A percentile compares a stretch with the other conserved stretches of the same genome.
Conservation (phyloP, 495 filamentous ascomycete genomes). For the Trichoderma virens region DNA sequence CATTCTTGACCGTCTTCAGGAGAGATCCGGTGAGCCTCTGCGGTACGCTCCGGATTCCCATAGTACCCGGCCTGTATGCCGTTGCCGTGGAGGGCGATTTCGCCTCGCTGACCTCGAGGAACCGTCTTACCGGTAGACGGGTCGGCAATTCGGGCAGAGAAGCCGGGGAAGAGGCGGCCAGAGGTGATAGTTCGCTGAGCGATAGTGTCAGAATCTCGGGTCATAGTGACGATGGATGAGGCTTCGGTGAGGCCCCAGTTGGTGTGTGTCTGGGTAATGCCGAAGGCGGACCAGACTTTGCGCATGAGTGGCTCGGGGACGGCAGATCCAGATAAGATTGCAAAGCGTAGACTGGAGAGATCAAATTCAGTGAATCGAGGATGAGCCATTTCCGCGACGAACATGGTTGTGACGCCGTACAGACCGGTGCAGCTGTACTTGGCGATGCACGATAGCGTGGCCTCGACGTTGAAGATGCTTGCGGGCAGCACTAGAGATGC, state of each 20-base stretch:
- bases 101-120: background rate
- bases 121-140: background rate
- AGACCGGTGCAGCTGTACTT: conserved; percentile 9
- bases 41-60: background rate
- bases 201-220: background rate
- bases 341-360: background rate
- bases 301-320: conserved; percentile 1
- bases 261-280: conserved; percentile 2
- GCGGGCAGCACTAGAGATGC: conserved; percentile 7
- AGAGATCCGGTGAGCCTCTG: background rate
- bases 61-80: conserved; percentile 7
- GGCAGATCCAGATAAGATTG: background rate
- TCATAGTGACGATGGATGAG: conserved; percentile 9
- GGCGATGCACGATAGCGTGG: background rate
- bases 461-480: conserved; percentile 2
- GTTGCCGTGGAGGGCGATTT: conserved; percentile 10
- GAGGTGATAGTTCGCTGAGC: background rate
- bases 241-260: conserved; percentile 9
- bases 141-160: conserved; percentile 4
- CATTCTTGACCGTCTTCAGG: conserved; percentile 43
- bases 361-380: background rate
- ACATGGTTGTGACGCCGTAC: conserved; percentile 13
- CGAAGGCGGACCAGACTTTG: background rate
- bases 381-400: conserved; percentile 6
- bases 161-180: conserved; percentile 8